Base-by-base conservation (phyloP, 1,139 yeast species). In the Pichia terricola region DNA sequence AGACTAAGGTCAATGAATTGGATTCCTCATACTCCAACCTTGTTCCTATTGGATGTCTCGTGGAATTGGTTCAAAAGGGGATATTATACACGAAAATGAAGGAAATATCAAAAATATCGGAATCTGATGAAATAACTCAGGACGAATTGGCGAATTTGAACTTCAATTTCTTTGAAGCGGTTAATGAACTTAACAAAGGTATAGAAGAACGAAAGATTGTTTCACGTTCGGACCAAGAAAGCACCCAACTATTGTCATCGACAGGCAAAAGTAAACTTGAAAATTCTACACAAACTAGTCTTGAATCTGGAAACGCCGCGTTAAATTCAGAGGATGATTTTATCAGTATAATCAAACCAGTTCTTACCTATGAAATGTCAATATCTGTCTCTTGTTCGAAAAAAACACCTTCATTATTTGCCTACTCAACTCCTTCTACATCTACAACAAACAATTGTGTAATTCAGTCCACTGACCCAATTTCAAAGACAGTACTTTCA, bases 21-120 rank as follows among this genome's bases (percentile, higher is more conserved):
- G 95, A 88, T 46, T 61, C 62, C 5, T 61, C 66, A 40, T 73
- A 72, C 50, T 66, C 68, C 1, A 65, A 67, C 26, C 65, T 70
- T 34, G 71, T 82, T 31, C 77, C 83, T 2, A 65, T 83, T 3
- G 97, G 97, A 1, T 76, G 86, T 47, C 67, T 89, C 28, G 94
- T 89, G 10, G 77, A 78, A 56, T 66, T 89, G 42, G 81, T 89
- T 1, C 96, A 89, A 56, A 84, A 81, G 59, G 97, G 97, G 2
- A 77, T 89, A 28, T 71, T 88, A 46, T 85, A 81, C 58, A 68
- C 73, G 30, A 78, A 74, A 53, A 71, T 76, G 35, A 81, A 77
- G 73, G 9, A 36, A 45, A 27, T 31, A 28, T 4, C 39, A 42
- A 4, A 42, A 43, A 5, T 39, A 10, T n/a, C 5, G 11, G 22